Evolutionary conservation across 352 stramenopile species (phyloP).

Genomic region (Pelagophyceae sp.): DNA sequence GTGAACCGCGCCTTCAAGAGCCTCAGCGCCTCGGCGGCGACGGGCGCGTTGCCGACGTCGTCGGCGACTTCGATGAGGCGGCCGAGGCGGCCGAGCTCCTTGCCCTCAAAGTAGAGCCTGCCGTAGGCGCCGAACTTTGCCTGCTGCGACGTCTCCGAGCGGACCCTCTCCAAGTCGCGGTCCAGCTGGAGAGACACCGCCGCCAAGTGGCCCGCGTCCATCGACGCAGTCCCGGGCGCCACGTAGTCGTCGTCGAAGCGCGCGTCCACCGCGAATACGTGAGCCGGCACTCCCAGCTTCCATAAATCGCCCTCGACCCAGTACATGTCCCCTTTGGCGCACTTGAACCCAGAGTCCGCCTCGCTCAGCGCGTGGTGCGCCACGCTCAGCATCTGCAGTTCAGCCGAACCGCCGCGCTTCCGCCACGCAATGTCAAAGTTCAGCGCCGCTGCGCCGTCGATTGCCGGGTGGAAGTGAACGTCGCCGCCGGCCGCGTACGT

Average conservation of each 20-base stretch:
- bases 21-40: not conserved
- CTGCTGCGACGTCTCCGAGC: slow-evolving; percentile 34
- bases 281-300: too few species aligned
- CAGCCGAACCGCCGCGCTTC: slow-evolving; percentile 20
- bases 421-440: not conserved
- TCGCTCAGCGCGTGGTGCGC: slow-evolving; percentile 46
- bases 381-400: slow-evolving; percentile 60
- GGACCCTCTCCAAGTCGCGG: slow-evolving; percentile 30
- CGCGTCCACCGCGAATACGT: slow-evolving; percentile 50
- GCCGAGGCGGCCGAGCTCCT: slow-evolving; percentile 51
- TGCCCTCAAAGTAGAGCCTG: slow-evolving; percentile 54
- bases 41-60: not conserved
- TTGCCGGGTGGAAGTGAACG: not conserved
- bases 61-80: slow-evolving; percentile 28
- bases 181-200: not conserved
- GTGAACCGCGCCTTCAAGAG: not conserved
- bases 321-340: slow-evolving; percentile 66
- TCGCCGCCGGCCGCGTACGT: slow-evolving; percentile 8
- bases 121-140: slow-evolving; percentile 49
- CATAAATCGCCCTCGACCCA: slow-evolving; percentile 54
- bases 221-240: too few species aligned
- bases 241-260: not conserved
- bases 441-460: not conserved
- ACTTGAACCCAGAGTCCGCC: slow-evolving; percentile 49
- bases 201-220: not conserved